These are phyloP conservation scores for Polychaeton citri DNA, from an alignment of 2,329 filamentous ascomycete genomes.

Conservation along the genomic window DNA sequence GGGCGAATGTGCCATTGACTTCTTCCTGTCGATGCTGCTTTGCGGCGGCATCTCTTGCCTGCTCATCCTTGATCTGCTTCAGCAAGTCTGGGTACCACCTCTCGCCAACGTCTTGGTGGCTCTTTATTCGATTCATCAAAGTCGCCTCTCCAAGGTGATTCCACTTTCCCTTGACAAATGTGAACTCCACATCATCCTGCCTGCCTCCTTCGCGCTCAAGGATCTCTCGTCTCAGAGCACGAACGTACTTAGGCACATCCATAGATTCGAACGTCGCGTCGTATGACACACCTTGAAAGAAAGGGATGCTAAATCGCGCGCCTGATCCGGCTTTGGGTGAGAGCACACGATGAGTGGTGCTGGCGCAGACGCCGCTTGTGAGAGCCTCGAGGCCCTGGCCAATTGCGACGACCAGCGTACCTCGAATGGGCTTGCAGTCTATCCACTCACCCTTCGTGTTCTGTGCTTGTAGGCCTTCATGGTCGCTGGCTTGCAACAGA, in stretches of 20 bases:
- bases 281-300: constrained; percentile 76
- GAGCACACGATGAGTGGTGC: constrained; percentile 74
- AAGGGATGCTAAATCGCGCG: constrained; percentile 66
- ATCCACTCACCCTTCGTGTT: constrained; percentile 69
- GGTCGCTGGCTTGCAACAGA: constrained; percentile 64
- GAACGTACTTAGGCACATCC: constrained; percentile 51
- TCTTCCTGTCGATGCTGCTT: not conserved
- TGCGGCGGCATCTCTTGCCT: constrained; percentile 13
- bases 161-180: constrained; percentile 57
- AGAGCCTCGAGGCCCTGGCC: constrained; percentile 78
- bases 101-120: constrained; percentile 76
- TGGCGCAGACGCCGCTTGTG: constrained; percentile 67
- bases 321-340: constrained; percentile 57
- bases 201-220: constrained; percentile 42
- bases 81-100: constrained; percentile 45
- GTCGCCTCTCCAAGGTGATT: constrained; percentile 69
- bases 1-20: no score
- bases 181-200: constrained; percentile 73
- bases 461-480: constrained; percentile 69
- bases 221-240: constrained; percentile 47
- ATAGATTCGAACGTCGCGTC: constrained; percentile 70
- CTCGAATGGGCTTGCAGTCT: constrained; percentile 61
- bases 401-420: constrained; percentile 75
- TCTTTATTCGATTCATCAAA: constrained; percentile 71
- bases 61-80: constrained; percentile 27